Evolutionary conservation across 805 yeast genomes (phyloP).

Genomic region (Candida ponderosae): DNA sequence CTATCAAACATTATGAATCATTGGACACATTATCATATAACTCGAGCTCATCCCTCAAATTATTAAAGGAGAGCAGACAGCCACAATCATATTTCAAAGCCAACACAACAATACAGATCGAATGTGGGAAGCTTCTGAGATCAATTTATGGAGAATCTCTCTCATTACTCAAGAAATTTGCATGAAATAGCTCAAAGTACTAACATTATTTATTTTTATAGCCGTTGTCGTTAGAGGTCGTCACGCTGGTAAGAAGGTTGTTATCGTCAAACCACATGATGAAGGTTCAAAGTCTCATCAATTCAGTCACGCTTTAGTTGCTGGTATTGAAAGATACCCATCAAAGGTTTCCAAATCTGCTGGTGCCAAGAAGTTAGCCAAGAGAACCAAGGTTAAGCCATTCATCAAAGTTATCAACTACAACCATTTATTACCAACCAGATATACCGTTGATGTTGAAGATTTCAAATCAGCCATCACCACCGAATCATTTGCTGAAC

Average conservation of each 20-base stretch:
- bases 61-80: not conserved
- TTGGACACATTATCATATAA: too few species aligned
- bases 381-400: constrained; percentile 98
- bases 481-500: constrained; percentile 92
- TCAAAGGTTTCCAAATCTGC: constrained; percentile 90
- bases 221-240: constrained; percentile 99
- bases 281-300: constrained; percentile 98
- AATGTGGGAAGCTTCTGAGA: too few species aligned
- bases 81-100: not conserved
- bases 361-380: constrained; percentile 94
- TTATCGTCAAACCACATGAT: constrained; percentile 95
- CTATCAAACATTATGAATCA: too few species aligned
- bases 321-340: constrained; percentile 99
- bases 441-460: constrained; percentile 97
- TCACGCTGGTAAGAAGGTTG: constrained; percentile 99
- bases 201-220: constrained; percentile 2
- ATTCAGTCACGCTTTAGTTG: constrained; percentile 99
- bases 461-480: constrained; percentile 86
- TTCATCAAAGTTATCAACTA: constrained; percentile 98
- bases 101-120: not conserved
- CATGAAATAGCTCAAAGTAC: constrained; percentile 7
- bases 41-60: too few species aligned
- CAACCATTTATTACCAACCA: constrained; percentile 99
- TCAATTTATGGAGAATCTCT: not conserved
- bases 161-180: not conserved